A percentile compares a stretch with the other conserved stretches of the same genome.
phyloP scores from a whole-genome alignment of 208 protist species.

The Trypanosoma mega region DNA sequence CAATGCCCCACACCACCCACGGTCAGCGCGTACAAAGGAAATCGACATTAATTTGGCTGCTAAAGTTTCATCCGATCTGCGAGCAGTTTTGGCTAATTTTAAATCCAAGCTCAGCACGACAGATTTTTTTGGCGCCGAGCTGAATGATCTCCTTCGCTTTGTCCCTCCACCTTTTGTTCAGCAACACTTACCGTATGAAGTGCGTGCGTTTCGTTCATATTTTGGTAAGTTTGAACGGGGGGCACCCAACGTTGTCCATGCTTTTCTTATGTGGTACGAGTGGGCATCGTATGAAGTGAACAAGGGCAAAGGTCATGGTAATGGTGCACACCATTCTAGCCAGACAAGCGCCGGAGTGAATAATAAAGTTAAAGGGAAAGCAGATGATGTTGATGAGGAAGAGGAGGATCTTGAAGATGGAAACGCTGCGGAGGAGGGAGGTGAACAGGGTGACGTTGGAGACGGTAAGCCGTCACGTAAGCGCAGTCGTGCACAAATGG shows the following conservation, averaged over 20 bases:
- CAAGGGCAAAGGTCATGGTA: conserved; percentile 38
- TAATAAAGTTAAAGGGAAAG: not conserved
- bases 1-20: too few relatives aligned
- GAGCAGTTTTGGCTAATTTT: conserved; percentile 63
- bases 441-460: not conserved
- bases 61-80: conserved; percentile 70
- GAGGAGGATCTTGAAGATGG: conserved; percentile 20
- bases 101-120: conserved; percentile 40
- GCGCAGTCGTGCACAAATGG: conserved; percentile 43
- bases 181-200: conserved; percentile 75
- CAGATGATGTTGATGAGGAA: conserved; percentile 1
- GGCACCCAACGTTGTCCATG: conserved; percentile 43
- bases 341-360: not conserved
- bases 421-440: conserved; percentile 6
- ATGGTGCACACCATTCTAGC: conserved; percentile 5
- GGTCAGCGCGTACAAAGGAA: conserved; percentile 52
- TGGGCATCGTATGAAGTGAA: conserved; percentile 76
- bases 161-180: conserved; percentile 72
- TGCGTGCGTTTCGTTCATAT: conserved; percentile 67
- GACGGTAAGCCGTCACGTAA: conserved; percentile 21
- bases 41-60: conserved; percentile 80
- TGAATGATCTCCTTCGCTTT: conserved; percentile 70
- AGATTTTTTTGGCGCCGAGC: conserved; percentile 47
- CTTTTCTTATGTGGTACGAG: conserved; percentile 81
- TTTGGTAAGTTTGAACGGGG: conserved; percentile 70